Evolutionary conservation across 179 eudicot genomes (phyloP).

Genomic region (Actinidia arguta): DNA sequence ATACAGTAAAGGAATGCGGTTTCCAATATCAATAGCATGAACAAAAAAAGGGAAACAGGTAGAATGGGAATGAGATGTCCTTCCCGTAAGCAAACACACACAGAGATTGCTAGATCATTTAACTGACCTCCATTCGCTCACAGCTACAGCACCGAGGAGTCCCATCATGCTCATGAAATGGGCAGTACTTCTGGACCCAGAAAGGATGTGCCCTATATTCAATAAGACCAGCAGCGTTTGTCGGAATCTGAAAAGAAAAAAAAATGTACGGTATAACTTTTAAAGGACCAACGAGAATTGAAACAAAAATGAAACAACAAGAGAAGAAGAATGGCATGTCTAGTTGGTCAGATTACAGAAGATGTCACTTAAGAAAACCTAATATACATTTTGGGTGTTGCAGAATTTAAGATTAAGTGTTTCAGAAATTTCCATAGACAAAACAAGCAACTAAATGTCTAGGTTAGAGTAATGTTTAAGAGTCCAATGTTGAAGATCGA

Average conservation of each 20-base stretch:
- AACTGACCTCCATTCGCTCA: constrained; percentile 83
- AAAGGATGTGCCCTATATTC: constrained; percentile 95
- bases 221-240: constrained; percentile 68
- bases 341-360: background rate
- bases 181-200: constrained; percentile 92
- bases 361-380: constrained; percentile 4
- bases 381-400: background rate
- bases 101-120: background rate
- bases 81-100: background rate
- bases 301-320: background rate
- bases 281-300: background rate
- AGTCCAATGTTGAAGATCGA: background rate
- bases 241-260: constrained; percentile 22
- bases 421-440: background rate
- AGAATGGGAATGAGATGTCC: constrained; percentile 6
- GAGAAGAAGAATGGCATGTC: background rate
- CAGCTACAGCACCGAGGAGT: constrained; percentile 95
- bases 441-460: background rate
- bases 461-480: background rate
- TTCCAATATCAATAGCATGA: background rate
- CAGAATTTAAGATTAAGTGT: background rate
- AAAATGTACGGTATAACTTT: constrained; percentile 1
- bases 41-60: background rate
- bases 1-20: background rate
- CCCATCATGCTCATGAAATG: constrained; percentile 82